phyloP scores from a whole-genome alignment of 164 flowering plant genomes.

The Magnolia changhungtana region DNA sequence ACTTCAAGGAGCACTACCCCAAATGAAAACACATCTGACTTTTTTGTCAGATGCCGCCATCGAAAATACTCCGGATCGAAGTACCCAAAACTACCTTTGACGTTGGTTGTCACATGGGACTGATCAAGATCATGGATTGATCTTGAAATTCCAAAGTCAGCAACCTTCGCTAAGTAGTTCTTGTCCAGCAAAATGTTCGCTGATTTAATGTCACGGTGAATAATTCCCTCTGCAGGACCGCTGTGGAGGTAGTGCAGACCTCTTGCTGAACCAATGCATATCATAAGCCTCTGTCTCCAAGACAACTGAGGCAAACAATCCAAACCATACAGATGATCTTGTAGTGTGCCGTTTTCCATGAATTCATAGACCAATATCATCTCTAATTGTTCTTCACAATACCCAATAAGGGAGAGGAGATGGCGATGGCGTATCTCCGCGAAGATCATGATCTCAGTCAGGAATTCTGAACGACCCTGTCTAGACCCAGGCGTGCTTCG shows the following conservation, averaged over 20 bases:
- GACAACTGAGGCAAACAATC: conserved; percentile 25
- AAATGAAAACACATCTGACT: conserved; percentile 11
- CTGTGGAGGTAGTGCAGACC: conserved; percentile 31
- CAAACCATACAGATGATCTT: conserved; percentile 19
- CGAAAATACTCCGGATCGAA: conserved; percentile 63
- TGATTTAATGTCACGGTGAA: conserved; percentile 24
- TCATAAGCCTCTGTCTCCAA: conserved; percentile 29
- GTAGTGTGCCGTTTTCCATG: conserved; percentile 20
- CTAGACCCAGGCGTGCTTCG: not conserved
- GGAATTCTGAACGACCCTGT: not conserved
- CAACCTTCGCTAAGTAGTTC: conserved; percentile 19
- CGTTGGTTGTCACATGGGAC: conserved; percentile 23
- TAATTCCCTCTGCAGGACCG: conserved; percentile 21
- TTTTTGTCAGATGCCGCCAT: conserved; percentile 10
- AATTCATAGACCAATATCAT: conserved; percentile 25
- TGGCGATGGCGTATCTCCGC: conserved; percentile 28
- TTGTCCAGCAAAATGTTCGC: conserved; percentile 25
- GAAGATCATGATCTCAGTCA: conserved; percentile 1
- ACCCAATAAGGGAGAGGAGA: conserved; percentile 9
- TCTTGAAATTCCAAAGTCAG: conserved; percentile 28
- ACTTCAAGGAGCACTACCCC: conserved; percentile 28
- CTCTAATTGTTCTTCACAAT: conserved; percentile 9
- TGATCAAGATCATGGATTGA: not conserved
- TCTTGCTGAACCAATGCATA: conserved; percentile 30
- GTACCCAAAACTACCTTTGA: conserved; percentile 78